phyloP scores from a whole-genome alignment of 805 yeast species.

The Zygoascus bituminiphila region DNA sequence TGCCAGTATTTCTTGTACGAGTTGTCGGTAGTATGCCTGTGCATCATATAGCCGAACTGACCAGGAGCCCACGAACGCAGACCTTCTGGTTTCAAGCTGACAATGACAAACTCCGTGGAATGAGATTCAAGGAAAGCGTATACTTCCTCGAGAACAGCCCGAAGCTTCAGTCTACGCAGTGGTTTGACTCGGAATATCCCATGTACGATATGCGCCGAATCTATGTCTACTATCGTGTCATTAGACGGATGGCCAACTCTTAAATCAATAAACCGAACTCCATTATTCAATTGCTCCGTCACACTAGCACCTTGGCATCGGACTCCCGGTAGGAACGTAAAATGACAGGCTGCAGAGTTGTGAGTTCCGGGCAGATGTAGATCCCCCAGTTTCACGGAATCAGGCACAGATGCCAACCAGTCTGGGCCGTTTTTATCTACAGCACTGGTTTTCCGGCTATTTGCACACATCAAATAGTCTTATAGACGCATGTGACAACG shows the following conservation, averaged over 20 bases:
- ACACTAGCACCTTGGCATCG: constrained; percentile 63
- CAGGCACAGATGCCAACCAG: constrained; percentile 52
- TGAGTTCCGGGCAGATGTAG: constrained; percentile 80
- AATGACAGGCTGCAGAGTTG: constrained; percentile 65
- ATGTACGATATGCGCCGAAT: constrained; percentile 59
- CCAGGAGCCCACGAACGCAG: constrained; percentile 58
- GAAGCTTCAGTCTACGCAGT: constrained; percentile 46
- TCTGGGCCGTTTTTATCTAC: too few relatives aligned
- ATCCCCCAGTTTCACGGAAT: constrained; percentile 42
- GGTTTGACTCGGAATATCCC: constrained; percentile 69
- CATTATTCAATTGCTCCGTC: constrained; percentile 55
- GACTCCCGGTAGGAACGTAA: constrained; percentile 58
- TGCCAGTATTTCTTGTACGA: constrained; percentile 54
- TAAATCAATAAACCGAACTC: constrained; percentile 68
- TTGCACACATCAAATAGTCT: too few relatives aligned
- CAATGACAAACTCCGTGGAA: constrained; percentile 52
- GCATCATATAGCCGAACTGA: constrained; percentile 55
- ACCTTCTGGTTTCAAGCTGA: constrained; percentile 71
- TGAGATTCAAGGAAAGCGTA: constrained; percentile 47
- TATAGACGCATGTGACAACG: too few relatives aligned
- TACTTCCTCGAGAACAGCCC: constrained; percentile 46
- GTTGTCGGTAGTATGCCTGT: constrained; percentile 47
- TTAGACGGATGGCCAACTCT: constrained; percentile 53
- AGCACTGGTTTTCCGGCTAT: too few relatives aligned
- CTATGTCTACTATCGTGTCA: constrained; percentile 37